Conservation (phyloP, 352 stramenopile genomes). For the Stramenopiles sp. region DNA sequence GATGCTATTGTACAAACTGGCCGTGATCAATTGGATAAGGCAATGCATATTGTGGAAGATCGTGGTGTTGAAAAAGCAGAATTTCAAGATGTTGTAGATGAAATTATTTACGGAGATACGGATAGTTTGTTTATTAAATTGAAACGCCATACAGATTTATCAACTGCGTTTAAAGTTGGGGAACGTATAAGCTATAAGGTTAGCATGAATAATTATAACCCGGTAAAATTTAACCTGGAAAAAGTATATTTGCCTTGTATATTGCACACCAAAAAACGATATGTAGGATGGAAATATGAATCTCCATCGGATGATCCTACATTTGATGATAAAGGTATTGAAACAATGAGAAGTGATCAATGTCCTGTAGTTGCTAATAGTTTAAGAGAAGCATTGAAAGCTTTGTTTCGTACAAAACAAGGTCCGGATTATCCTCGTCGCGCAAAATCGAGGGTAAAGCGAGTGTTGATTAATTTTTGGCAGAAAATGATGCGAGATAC, state of each 20-base stretch:
- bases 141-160: constrained; percentile 61
- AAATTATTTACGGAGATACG: constrained; percentile 97
- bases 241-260: constrained; percentile 99
- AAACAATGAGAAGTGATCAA: constrained; percentile 97
- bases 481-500: too few relatives aligned
- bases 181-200: constrained; percentile 71
- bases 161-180: constrained; percentile 91
- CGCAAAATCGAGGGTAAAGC: too few relatives aligned
- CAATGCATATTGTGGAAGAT: constrained; percentile 83
- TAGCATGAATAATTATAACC: constrained; percentile 83
- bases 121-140: constrained; percentile 99
- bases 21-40: constrained; percentile 86
- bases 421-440: too few relatives aligned
- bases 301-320: constrained; percentile 92
- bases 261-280: constrained; percentile 99
- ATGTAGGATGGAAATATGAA: constrained; percentile 71
- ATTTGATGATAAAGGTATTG: constrained; percentile 90
- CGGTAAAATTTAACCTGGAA: constrained; percentile 97
- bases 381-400: too few relatives aligned
- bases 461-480: too few relatives aligned
- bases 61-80: constrained; percentile 77
- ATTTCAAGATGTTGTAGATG: constrained; percentile 69
- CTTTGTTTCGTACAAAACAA: too few relatives aligned
- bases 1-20: constrained; percentile 94
- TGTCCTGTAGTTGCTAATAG: too few relatives aligned